A percentile compares a stretch with the other conserved stretches of the same genome.
These are phyloP conservation scores for Rubus parviflorus DNA, from an alignment of 306 rosid genomes.

Conservation along the genomic window DNA sequence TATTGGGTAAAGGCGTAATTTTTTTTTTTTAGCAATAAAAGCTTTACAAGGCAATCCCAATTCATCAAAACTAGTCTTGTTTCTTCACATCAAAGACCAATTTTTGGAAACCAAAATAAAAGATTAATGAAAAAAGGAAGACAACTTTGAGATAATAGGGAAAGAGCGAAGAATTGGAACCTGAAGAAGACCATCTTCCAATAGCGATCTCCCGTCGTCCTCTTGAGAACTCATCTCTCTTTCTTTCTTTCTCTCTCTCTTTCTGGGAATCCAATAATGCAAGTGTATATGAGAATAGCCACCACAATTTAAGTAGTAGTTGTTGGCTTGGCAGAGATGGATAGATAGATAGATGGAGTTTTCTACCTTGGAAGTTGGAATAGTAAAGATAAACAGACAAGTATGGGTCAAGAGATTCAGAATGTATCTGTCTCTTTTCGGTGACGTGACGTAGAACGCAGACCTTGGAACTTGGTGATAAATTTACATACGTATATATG, in stretches of 20 bases:
- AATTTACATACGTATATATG: not conserved
- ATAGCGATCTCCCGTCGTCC: conserved; percentile 32
- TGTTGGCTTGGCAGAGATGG: not conserved
- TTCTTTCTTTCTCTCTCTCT: not conserved
- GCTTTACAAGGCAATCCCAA: not conserved
- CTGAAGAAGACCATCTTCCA: conserved; percentile 53
- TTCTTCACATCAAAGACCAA: not conserved
- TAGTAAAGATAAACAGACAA: not conserved
- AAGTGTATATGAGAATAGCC: not conserved
- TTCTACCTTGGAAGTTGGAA: conserved; percentile 8
- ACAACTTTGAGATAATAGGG: not conserved
- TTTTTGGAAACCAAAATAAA: not conserved
- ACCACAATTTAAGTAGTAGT: not conserved
- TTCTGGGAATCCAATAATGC: not conserved
- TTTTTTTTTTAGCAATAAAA: not conserved
- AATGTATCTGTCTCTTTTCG: not conserved
- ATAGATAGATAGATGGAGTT: not conserved
- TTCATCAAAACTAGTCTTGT: not conserved
- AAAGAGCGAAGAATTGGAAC: conserved; percentile 22
- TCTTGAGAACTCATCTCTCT: conserved; percentile 47
- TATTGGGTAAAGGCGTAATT: not conserved
- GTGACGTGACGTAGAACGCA: conserved; percentile 8
- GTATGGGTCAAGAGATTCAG: not conserved
- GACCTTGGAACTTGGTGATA: not conserved
- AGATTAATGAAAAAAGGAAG: not conserved